These are phyloP conservation scores for Rhazya stricta DNA, from an alignment of 257 asterid genomes.

Conservation along the genomic window DNA sequence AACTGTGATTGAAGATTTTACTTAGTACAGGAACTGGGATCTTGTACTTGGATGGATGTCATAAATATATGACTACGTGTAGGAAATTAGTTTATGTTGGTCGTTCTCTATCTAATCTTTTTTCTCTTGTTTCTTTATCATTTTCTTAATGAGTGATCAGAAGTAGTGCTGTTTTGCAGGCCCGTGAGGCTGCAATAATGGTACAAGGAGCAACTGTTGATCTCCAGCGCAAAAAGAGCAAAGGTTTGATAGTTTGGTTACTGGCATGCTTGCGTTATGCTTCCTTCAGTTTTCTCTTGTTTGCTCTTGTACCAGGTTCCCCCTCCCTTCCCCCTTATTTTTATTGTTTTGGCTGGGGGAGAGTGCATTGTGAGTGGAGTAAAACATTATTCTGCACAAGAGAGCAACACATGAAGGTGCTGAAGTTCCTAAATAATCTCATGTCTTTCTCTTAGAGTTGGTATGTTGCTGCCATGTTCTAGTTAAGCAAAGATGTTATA, in stretches of 20 bases:
- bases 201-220: slow-evolving; percentile 92
- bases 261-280: background rate
- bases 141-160: background rate
- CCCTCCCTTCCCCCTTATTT: background rate
- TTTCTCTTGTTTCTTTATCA: background rate
- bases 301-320: too few relatives aligned
- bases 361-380: background rate
- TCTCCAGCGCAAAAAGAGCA: slow-evolving; percentile 88
- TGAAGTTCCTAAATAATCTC: background rate
- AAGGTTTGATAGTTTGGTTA: slow-evolving; percentile 44
- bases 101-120: background rate
- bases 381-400: background rate
- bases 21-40: background rate
- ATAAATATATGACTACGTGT: background rate
- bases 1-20: background rate
- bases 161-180: slow-evolving; percentile 35
- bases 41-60: background rate
- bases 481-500: too few relatives aligned
- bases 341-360: background rate
- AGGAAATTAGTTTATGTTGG: background rate
- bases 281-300: background rate
- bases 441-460: background rate
- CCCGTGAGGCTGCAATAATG: slow-evolving; percentile 82
- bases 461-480: background rate
- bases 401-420: background rate